Conservation (phyloP, 768 basidiomycete genomes). For the Dioszegia crocea region DNA sequence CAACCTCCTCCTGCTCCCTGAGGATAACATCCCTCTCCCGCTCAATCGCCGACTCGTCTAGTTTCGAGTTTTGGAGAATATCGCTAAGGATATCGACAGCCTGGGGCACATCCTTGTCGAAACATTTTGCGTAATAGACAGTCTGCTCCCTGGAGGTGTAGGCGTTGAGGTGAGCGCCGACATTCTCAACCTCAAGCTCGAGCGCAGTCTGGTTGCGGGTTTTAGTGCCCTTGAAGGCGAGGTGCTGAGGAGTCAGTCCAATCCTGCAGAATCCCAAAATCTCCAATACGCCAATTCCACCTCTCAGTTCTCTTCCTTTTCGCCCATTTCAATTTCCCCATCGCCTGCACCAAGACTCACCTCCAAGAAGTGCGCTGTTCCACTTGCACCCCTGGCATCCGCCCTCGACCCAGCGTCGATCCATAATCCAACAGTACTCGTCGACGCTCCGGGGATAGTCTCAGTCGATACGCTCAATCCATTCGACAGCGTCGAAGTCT, state of each 20-base stretch:
- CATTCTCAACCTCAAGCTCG: conserved; percentile 95
- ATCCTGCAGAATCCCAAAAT: background rate
- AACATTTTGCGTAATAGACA: conserved; percentile 97
- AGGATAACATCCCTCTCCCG: conserved; percentile 94
- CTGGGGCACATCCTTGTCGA: conserved; percentile 85
- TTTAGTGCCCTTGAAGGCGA: conserved; percentile 65
- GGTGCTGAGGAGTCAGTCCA: conserved; percentile 28
- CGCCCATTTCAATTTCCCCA: background rate
- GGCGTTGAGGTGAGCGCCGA: conserved; percentile 94
- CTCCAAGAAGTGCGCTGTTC: conserved; percentile 97
- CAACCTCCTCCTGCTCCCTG: conserved; percentile 96
- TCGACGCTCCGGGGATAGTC: conserved; percentile 81
- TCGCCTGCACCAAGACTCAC: conserved; percentile 23
- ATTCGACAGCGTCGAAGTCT: conserved; percentile 87
- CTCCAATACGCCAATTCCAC: too few relatives aligned
- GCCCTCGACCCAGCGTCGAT: conserved; percentile 97
- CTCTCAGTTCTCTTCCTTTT: background rate
- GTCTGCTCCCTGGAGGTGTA: conserved; percentile 99
- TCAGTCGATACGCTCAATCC: conserved; percentile 94
- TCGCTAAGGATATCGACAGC: conserved; percentile 97
- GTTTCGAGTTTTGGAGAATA: conserved; percentile 93
- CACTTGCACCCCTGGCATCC: conserved; percentile 90
- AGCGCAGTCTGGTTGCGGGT: conserved; percentile 80
- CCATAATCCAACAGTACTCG: conserved; percentile 98
- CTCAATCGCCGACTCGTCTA: conserved; percentile 81